phyloP scores from a whole-genome alignment of 345 rosid species.

The Linum tenue region DNA sequence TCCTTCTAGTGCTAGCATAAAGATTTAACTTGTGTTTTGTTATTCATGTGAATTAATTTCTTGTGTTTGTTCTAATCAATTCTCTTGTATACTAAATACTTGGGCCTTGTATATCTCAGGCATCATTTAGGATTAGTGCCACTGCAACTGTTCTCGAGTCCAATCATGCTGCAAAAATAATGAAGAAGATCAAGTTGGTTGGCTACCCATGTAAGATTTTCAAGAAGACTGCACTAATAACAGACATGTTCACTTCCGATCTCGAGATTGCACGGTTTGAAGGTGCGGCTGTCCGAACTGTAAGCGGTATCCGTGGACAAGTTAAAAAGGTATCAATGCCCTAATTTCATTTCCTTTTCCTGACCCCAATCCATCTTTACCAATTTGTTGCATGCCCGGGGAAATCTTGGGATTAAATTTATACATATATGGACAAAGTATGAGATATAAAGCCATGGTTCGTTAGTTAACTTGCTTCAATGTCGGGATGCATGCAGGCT shows the following conservation, averaged over 20 bases:
- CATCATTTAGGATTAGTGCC: constrained; percentile 76
- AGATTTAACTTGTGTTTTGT: no score
- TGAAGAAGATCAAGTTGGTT: constrained; percentile 78
- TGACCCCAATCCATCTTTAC: no score
- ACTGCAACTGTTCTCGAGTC: constrained; percentile 66
- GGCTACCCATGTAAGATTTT: constrained; percentile 86
- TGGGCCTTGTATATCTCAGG: constrained; percentile 28
- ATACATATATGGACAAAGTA: no score
- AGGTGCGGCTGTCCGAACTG: constrained; percentile 77
- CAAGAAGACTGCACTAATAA: constrained; percentile 81
- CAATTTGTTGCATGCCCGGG: neutral
- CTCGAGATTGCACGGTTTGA: constrained; percentile 85
- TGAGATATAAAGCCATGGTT: no score
- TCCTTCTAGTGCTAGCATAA: no score
- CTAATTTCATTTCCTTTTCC: neutral
- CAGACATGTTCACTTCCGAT: constrained; percentile 91
- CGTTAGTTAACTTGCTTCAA: neutral
- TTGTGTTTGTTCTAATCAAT: neutral
- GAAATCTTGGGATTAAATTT: no score
- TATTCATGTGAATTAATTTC: neutral
- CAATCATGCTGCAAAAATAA: constrained; percentile 68
- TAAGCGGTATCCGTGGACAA: constrained; percentile 92
- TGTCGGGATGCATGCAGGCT: constrained; percentile 34
- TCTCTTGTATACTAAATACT: neutral
- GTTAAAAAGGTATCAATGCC: constrained; percentile 61